phyloP scores from a whole-genome alignment of 768 basidiomycete species.

The Saitozyma sp. region DNA sequence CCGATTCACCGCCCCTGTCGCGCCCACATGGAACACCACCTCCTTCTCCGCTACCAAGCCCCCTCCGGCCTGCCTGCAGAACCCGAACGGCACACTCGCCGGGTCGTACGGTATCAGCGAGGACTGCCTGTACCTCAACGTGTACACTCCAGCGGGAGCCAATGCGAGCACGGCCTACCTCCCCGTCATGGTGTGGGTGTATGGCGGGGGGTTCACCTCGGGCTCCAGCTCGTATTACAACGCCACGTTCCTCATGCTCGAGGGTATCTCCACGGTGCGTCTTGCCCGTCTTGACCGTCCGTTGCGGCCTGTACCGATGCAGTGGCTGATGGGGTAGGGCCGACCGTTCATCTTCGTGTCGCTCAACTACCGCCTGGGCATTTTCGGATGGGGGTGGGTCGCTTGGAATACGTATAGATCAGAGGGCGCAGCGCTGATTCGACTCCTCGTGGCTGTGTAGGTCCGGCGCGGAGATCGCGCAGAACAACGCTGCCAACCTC shows the following conservation, averaged over 20 bases:
- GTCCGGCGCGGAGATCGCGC: slow-evolving; percentile 35
- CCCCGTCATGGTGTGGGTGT: slow-evolving; percentile 58
- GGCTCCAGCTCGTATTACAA: slow-evolving; percentile 51
- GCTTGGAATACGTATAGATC: background rate
- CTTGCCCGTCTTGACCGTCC: background rate
- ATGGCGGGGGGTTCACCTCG: slow-evolving; percentile 55
- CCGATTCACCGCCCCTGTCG: slow-evolving; percentile 37
- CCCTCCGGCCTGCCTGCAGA: slow-evolving; percentile 44
- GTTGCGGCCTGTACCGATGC: background rate
- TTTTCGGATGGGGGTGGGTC: slow-evolving; percentile 56
- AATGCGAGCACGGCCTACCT: slow-evolving; percentile 37
- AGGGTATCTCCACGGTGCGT: slow-evolving; percentile 24
- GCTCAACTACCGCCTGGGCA: slow-evolving; percentile 60
- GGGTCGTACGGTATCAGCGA: slow-evolving; percentile 50
- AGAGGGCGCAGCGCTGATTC: slow-evolving; percentile 2
- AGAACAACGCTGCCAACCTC: slow-evolving; percentile 54
- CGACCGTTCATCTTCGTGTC: slow-evolving; percentile 59
- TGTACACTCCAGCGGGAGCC: slow-evolving; percentile 55
- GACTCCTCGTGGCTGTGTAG: slow-evolving; percentile 1
- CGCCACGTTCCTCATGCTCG: slow-evolving; percentile 39
- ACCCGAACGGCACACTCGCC: slow-evolving; percentile 6
- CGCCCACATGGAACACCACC: slow-evolving; percentile 24
- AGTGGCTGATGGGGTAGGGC: slow-evolving; percentile 36
- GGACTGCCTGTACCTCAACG: slow-evolving; percentile 59
- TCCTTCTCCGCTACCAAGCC: slow-evolving; percentile 32